Evolutionary conservation across 2,329 filamentous ascomycete genomes (phyloP).

Genomic region (Epichloe aotearoae): DNA sequence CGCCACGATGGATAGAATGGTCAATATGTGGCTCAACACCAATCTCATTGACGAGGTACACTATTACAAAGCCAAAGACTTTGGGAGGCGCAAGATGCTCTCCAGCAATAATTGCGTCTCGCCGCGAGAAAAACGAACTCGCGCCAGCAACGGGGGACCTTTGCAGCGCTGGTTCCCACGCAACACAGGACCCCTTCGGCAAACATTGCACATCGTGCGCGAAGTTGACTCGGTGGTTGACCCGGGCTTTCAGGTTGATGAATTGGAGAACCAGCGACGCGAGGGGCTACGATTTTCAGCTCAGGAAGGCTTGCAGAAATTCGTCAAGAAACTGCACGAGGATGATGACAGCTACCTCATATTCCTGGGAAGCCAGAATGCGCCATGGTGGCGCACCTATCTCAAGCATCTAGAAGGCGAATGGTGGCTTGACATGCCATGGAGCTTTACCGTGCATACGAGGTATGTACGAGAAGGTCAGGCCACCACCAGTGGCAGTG

Average conservation of each 20-base stretch:
- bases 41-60: conserved; percentile 17
- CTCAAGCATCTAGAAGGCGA: conserved; percentile 14
- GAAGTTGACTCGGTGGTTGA: conserved; percentile 15
- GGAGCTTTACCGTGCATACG: conserved; percentile 12
- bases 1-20: conserved; percentile 13
- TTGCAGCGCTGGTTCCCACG: conserved; percentile 12
- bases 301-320: conserved; percentile 11
- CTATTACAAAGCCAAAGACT: conserved; percentile 18
- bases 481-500: background rate
- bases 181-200: conserved; percentile 11
- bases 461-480: conserved; percentile 3
- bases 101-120: conserved; percentile 5
- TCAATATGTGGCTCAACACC: conserved; percentile 16
- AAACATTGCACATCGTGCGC: conserved; percentile 15
- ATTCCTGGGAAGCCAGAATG: conserved; percentile 14
- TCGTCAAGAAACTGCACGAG: conserved; percentile 10
- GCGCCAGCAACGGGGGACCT: conserved; percentile 9
- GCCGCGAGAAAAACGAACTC: conserved; percentile 11
- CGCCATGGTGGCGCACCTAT: conserved; percentile 15
- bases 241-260: conserved; percentile 14
- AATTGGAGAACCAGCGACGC: conserved; percentile 11
- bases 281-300: conserved; percentile 10
- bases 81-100: conserved; percentile 10
- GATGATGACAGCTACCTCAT: conserved; percentile 14
- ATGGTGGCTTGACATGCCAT: conserved; percentile 17